Conservation (phyloP, 2,329 filamentous ascomycete species). For the Podosphaera fusca region DNA sequence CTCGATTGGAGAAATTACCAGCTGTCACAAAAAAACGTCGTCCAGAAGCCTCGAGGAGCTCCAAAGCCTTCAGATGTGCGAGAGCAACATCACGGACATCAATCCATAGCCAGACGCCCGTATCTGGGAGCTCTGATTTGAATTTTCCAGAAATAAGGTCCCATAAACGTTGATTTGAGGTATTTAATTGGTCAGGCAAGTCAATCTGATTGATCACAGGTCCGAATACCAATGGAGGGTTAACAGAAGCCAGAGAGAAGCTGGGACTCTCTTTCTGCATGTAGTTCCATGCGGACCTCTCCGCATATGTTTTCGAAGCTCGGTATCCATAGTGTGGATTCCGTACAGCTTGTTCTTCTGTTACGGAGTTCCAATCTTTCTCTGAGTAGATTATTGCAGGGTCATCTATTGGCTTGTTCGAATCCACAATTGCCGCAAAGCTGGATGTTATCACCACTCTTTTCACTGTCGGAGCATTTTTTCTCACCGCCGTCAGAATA, state of each 20-base stretch:
- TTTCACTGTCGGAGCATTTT: constrained; percentile 17
- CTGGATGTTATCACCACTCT: constrained; percentile 32
- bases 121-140: constrained; percentile 29
- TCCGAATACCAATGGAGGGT: constrained; percentile 29
- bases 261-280: constrained; percentile 25
- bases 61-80: constrained; percentile 35
- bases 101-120: constrained; percentile 30
- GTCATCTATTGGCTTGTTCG: constrained; percentile 12
- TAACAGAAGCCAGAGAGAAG: constrained; percentile 36
- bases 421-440: constrained; percentile 34
- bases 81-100: constrained; percentile 35
- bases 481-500: constrained; percentile 23
- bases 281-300: constrained; percentile 41
- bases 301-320: constrained; percentile 34
- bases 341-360: constrained; percentile 19
- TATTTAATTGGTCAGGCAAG: constrained; percentile 40
- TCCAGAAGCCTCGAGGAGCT: constrained; percentile 29
- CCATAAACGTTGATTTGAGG: constrained; percentile 42
- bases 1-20: constrained; percentile 33
- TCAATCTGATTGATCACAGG: constrained; percentile 30
- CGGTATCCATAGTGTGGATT: constrained; percentile 16
- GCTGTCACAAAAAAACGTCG: constrained; percentile 39
- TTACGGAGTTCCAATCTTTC: constrained; percentile 29
- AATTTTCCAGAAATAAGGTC: constrained; percentile 33
- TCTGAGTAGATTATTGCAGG: constrained; percentile 19